A percentile compares a stretch with the other conserved stretches of the same genome.
Conservation (phyloP, 306 rosid genomes). For the Inga laurina region DNA sequence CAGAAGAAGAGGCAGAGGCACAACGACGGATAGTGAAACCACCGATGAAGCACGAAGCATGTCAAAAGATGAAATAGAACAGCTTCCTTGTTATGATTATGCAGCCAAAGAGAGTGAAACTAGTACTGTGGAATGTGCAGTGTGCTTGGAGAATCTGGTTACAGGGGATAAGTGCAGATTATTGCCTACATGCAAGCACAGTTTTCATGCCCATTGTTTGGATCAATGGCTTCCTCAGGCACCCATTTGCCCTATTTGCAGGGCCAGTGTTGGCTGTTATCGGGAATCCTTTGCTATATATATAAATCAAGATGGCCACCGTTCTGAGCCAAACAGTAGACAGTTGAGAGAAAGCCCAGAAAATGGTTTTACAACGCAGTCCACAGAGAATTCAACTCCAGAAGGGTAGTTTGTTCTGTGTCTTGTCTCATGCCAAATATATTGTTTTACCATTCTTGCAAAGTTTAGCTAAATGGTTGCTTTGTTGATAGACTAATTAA, state of each 20-base stretch:
- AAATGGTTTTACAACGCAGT: slow-evolving; percentile 21
- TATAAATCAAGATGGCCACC: slow-evolving; percentile 15
- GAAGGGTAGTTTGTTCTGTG: slow-evolving; percentile 20
- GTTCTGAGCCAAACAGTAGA: slow-evolving; percentile 7
- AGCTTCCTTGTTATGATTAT: slow-evolving; percentile 68
- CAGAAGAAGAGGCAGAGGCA: slow-evolving; percentile 36
- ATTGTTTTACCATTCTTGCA: neutral
- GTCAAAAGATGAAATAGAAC: slow-evolving; percentile 54
- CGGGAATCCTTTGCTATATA: slow-evolving; percentile 4
- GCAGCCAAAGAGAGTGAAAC: slow-evolving; percentile 37
- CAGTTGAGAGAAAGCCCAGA: slow-evolving; percentile 30
- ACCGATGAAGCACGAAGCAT: slow-evolving; percentile 26
- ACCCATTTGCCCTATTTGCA: slow-evolving; percentile 63
- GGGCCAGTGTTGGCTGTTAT: slow-evolving; percentile 39
- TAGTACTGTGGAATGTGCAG: slow-evolving; percentile 59
- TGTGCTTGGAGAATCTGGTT: slow-evolving; percentile 64
- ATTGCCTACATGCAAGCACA: slow-evolving; percentile 61
- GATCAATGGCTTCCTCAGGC: slow-evolving; percentile 62
- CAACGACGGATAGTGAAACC: slow-evolving; percentile 23
- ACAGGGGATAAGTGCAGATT: slow-evolving; percentile 64
- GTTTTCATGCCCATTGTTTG: slow-evolving; percentile 65
- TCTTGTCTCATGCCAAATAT: neutral
- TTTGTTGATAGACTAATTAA: neutral
- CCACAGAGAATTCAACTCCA: slow-evolving; percentile 24
- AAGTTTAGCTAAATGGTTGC: neutral